phyloP scores from a whole-genome alignment of 139 green algal species.

The Pycnococcus provasolii region DNA sequence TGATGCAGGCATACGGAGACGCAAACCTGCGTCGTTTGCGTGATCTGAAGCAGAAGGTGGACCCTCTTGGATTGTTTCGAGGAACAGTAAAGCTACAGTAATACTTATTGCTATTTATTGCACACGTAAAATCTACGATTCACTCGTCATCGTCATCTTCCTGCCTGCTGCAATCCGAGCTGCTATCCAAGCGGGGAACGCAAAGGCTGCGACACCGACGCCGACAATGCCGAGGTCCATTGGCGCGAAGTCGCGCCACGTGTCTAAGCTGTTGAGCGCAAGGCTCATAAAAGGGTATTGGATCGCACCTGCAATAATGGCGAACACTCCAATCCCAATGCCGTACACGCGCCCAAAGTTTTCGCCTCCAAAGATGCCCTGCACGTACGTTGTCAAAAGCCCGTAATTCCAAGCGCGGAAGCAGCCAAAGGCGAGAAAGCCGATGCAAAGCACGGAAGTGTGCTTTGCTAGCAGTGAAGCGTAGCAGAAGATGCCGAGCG shows the following conservation, averaged over 20 bases:
- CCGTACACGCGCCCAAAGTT: conserved; percentile 8
- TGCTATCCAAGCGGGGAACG: background rate
- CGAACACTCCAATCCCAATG: conserved; percentile 1
- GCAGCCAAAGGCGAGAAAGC: conserved; percentile 4
- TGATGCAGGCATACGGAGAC: no score
- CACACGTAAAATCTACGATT: no score
- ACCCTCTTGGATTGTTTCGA: no score
- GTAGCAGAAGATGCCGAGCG: background rate
- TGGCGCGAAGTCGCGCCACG: background rate
- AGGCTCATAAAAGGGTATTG: background rate
- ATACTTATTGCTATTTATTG: no score
- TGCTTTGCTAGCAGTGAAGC: background rate
- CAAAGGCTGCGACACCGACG: background rate
- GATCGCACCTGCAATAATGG: background rate
- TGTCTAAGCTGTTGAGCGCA: background rate
- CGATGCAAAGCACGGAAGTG: background rate
- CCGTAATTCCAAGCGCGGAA: conserved; percentile 13
- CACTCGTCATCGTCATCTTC: no score
- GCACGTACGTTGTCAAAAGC: background rate
- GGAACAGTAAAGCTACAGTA: no score
- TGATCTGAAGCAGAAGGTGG: no score
- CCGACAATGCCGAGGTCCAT: background rate
- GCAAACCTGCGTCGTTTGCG: no score
- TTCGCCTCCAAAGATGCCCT: conserved; percentile 3
- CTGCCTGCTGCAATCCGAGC: background rate